Conservation (phyloP, 176 grass and related monocot genomes). For the Oryza meyeriana region DNA sequence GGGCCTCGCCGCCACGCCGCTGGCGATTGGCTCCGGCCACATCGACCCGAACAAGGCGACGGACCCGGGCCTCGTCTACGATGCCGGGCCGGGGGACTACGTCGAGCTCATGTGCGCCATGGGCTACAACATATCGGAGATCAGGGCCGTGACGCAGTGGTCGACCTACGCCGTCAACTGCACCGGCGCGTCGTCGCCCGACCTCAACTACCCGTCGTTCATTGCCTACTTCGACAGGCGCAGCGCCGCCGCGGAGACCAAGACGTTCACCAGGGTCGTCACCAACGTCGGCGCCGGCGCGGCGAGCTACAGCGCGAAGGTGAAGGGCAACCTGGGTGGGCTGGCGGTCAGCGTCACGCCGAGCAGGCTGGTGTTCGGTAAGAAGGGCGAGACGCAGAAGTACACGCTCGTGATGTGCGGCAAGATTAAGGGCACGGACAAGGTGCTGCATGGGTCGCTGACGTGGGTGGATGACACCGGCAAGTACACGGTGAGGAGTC, state of each 20-base stretch:
- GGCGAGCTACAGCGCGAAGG: conserved; percentile 29
- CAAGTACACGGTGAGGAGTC: conserved; percentile 54
- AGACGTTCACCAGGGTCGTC: conserved; percentile 33
- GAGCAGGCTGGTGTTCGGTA: conserved; percentile 11
- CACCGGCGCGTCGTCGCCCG: conserved; percentile 23
- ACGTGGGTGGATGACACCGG: conserved; percentile 51
- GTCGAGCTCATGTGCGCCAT: conserved; percentile 38
- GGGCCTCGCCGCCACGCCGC: conserved; percentile 7
- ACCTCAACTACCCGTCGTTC: conserved; percentile 67
- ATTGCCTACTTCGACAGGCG: conserved; percentile 40
- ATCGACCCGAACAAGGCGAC: conserved; percentile 45
- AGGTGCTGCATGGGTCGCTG: conserved; percentile 45
- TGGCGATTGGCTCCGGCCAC: conserved; percentile 55
- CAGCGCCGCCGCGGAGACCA: neutral
- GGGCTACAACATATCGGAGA: conserved; percentile 37
- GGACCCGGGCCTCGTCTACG: conserved; percentile 54
- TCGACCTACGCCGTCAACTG: conserved; percentile 33
- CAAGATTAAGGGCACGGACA: conserved; percentile 1
- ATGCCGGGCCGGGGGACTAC: conserved; percentile 39
- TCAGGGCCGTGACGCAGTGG: conserved; percentile 20
- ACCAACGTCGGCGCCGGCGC: conserved; percentile 47
- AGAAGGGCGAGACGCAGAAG: conserved; percentile 38
- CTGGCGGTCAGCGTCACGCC: conserved; percentile 1
- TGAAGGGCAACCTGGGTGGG: conserved; percentile 32
- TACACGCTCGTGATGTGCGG: conserved; percentile 24